Base-by-base conservation (phyloP, 768 basidiomycete genomes). In the Naganishia friedmannii region DNA sequence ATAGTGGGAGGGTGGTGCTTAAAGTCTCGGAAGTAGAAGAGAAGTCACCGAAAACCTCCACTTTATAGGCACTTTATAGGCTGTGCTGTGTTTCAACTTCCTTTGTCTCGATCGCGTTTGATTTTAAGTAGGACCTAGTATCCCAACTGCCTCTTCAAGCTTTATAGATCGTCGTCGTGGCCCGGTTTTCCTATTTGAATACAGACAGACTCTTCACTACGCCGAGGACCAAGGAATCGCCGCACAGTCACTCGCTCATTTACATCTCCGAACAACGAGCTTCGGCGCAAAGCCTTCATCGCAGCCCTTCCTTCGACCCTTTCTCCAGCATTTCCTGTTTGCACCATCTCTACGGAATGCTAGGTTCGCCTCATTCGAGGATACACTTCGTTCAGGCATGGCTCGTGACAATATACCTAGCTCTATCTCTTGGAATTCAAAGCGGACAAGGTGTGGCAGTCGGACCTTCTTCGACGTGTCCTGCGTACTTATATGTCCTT, bases 331-430 rank as follows among this genome's bases (percentile, higher is more conserved):
- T 21, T 42, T 8, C 34, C 57, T 56, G 19, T 56, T 58, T 31
- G 1, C 34, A 32, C 31, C 12, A 4, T 42, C 26, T n/a, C n/a
- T 31, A 32, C 6, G 13, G 23, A n/a, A 69, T 69, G 68, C 68
- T 57, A 31, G 57, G 46, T 23, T 69, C 68, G 56, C 68, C 57
- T 3, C 29, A 46, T 39, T 60, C 57, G 9, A 57, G 68, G 68
- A 69, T 69, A 69, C 31, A 32, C 45, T 17, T 53, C 19, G 45
- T n/a, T 60, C 56, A 32, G 29, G 19, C 54, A 58, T 58, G 68
- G 68, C 32, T 57, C 17, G 12, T 53, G 31, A 29, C 55, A 37
- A 63, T 63, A 45, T 45, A 21, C n/a, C 15, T 69, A 7, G 57
- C 48, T 32, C 28, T 69, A 0, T 60, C 29, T 28, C 15, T 28